Conservation (phyloP, 164 flowering plant genomes). For the Umbellularia californica region DNA sequence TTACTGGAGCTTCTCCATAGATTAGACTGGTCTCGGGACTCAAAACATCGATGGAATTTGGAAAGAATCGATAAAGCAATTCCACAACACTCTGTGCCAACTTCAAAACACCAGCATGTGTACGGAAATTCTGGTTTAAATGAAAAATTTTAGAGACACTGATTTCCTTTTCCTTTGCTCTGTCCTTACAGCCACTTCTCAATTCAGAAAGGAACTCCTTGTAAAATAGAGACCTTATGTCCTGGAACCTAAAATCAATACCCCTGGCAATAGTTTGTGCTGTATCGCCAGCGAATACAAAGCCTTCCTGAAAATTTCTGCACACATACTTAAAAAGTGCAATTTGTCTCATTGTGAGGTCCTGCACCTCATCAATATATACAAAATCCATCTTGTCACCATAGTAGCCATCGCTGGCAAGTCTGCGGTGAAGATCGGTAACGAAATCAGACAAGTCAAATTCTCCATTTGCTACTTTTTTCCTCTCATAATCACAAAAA, state of each 20-base stretch:
- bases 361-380: constrained; percentile 85
- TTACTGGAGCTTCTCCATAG: constrained; percentile 68
- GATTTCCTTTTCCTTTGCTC: constrained; percentile 32
- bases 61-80: constrained; percentile 58
- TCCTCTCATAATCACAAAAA: constrained; percentile 57
- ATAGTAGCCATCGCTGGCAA: constrained; percentile 25
- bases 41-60: constrained; percentile 46
- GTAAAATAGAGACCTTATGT: constrained; percentile 42
- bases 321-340: constrained; percentile 63
- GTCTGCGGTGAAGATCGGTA: constrained; percentile 54
- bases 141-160: constrained; percentile 39
- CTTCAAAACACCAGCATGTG: constrained; percentile 68
- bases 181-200: constrained; percentile 13
- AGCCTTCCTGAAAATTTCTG: constrained; percentile 61
- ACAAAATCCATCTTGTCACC: constrained; percentile 63
- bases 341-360: constrained; percentile 75
- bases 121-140: constrained; percentile 67
- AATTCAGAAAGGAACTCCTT: constrained; percentile 44
- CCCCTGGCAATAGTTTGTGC: constrained; percentile 72
- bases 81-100: constrained; percentile 65
- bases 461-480: constrained; percentile 46
- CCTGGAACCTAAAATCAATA: constrained; percentile 31
- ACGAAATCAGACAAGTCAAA: constrained; percentile 78
- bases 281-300: constrained; percentile 75
- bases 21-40: constrained; percentile 60